Evolutionary conservation across 441 rosid genomes (phyloP), one percentile per base, ranked within the genome.

Genomic region (Eutrema salsugineum): DNA sequence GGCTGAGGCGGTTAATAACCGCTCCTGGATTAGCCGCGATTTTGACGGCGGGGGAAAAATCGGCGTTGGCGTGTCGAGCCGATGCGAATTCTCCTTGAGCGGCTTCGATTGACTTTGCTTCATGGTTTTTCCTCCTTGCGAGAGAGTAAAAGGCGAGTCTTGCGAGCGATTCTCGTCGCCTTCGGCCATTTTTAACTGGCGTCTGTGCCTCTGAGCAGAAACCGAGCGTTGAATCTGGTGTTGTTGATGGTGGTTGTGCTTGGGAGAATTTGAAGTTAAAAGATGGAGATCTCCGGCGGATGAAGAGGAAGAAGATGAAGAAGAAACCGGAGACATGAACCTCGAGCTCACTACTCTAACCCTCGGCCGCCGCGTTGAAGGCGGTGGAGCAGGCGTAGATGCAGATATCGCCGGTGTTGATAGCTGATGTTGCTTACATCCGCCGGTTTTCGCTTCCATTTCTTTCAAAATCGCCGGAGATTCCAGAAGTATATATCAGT

Each of bases 321-420:
- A 69, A 11, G 86, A 51, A 6, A 73, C 73, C 1, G 96, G 93
- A 65, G 98, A 80, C 98, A 93, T 88, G 81, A 90, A 93, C 70
- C 97, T 77, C 5, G 97, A 93, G 17, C 93, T 86, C 1, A 90
- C 95, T 71, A 88, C 97, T 73, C 98, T 85, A 0, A 92, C 96
- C 61, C 98, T 82, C 0, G 89, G 94, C 44, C 94, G 78, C 43
- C 98, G 78, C 1, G 80, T 85, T 0, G 84, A 77, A 6, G 85
- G 83, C 5, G 83, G 87, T 0, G 85, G 86, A 20, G 73, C 79
- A 0, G 81, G 78, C 5, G 83, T 77, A 17, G 82, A n/a, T 6
- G 14, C 42, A 46, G 62, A 27, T 27, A 50, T 10, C 28, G 62
- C 63, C 30, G 71, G 61, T 30, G 72, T 66, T 5, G 66, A 73